Base-by-base conservation (phyloP, 1,284 basidiomycete species). In the Trametes polyzona region DNA sequence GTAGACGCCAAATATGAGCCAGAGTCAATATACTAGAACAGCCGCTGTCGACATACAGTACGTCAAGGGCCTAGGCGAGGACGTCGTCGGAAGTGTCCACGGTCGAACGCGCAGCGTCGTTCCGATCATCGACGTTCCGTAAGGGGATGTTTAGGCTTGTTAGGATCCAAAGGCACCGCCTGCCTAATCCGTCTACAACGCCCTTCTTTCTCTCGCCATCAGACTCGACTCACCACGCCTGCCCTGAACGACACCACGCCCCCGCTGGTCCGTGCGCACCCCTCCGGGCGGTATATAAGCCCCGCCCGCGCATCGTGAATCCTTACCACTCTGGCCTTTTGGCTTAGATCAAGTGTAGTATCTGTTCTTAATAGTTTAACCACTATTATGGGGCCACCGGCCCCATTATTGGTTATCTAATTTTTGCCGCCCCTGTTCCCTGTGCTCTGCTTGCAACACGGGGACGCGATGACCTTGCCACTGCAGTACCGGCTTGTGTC, bases 311-410 rank as follows among this genome's bases (percentile, higher is more conserved):
- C 53, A 29, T 30, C 24, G 5, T 2, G 24, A 48, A n/a, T 65
- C 65, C 61, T 63, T 76, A 88, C 86, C 87, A 88, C 88, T 92
- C 86, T 92, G 91, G 87, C 90, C 91, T 88, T 89, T 90, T 90
- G 90, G 90, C 88, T 92, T 93, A 90, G 90, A 92, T 90, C 90
- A 92, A 92, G 90, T 92, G 90, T 92, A 92, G 91, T 92, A 91
- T 89, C 87, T 90, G 87, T 90, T 89, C 87, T 90, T 88, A 86
- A 86, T 84, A 85, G 83, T 84, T 84, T 85, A 84, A 84, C 81
- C 82, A 83, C 82, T 85, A 83, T 84, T 84, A 84, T 75, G 73
- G 67, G 67, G 73, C 72, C 64, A 65, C 64, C 57, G 61, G 65
- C 63, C 52, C 57, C 57, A 65, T 65, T 62, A 52, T 65, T 65